Evolutionary conservation across 2,329 filamentous ascomycete genomes (phyloP).

Genomic region (Ustulina deusta): DNA sequence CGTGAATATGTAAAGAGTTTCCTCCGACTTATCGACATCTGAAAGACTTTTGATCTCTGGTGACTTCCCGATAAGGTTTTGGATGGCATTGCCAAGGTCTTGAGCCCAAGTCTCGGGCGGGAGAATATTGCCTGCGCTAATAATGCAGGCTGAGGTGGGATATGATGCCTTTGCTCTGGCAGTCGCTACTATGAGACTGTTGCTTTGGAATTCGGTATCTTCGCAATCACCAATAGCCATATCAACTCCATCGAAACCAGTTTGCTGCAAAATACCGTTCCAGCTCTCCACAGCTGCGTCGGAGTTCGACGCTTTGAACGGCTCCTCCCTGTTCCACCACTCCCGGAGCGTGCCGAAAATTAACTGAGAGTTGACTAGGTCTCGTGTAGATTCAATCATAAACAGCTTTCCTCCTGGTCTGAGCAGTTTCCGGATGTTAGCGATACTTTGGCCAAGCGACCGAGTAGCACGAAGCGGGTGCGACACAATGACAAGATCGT

Average conservation of each 20-base stretch:
- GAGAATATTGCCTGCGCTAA: not conserved
- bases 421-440: slow-evolving; percentile 27
- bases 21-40: not conserved
- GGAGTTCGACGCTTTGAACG: not conserved
- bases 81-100: not conserved
- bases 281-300: not conserved
- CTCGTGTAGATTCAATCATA: slow-evolving; percentile 25
- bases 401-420: slow-evolving; percentile 32
- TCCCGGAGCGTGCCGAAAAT: slow-evolving; percentile 32
- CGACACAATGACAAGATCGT: slow-evolving; percentile 31
- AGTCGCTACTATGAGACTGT: not conserved
- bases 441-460: not conserved
- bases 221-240: not conserved
- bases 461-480: slow-evolving; percentile 7
- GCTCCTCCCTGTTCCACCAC: slow-evolving; percentile 27
- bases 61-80: not conserved
- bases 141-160: not conserved
- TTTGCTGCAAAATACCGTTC: not conserved
- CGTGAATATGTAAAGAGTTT: not conserved
- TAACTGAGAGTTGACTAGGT: slow-evolving; percentile 15
- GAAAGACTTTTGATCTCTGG: not conserved
- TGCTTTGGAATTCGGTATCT: not conserved
- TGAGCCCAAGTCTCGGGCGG: not conserved
- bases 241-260: not conserved
- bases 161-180: not conserved